Percentiles rank a stretch among this genome's conserved stretches.
Conservation (phyloP, 192 early-diverging fungal genomes). For the Coemansia sp. region DNA sequence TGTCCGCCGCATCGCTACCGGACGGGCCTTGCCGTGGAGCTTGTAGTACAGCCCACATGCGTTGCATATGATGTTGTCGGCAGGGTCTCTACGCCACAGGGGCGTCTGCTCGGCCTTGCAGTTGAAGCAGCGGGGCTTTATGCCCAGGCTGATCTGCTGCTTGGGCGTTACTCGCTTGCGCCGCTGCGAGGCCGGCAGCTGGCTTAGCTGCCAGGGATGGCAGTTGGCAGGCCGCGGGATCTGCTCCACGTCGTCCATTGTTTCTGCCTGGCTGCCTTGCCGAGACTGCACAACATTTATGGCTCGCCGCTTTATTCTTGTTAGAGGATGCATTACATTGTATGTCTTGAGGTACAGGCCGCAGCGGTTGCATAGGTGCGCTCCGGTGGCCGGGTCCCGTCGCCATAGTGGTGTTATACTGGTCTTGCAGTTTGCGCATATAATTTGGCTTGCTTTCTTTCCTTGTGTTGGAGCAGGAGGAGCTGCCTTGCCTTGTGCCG, state of each 20-base stretch:
- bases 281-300: slow-evolving; percentile 6
- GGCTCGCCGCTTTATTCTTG: slow-evolving; percentile 37
- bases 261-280: slow-evolving; percentile 16
- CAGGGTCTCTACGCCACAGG: slow-evolving; percentile 89
- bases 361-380: slow-evolving; percentile 79
- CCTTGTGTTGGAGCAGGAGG: neutral
- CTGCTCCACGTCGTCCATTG: slow-evolving; percentile 70
- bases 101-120: slow-evolving; percentile 88
- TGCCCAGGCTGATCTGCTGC: slow-evolving; percentile 50
- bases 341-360: slow-evolving; percentile 57
- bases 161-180: slow-evolving; percentile 46
- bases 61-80: slow-evolving; percentile 91
- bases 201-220: slow-evolving; percentile 28
- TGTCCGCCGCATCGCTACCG: slow-evolving; percentile 83
- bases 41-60: slow-evolving; percentile 96
- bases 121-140: slow-evolving; percentile 67
- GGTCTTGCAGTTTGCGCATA: slow-evolving; percentile 76
- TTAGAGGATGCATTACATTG: slow-evolving; percentile 52
- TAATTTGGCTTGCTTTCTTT: slow-evolving; percentile 2
- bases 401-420: slow-evolving; percentile 79
- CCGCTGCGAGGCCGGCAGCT: slow-evolving; percentile 9
- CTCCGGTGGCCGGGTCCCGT: slow-evolving; percentile 60
- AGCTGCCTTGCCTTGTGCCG: neutral
- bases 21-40: slow-evolving; percentile 85
- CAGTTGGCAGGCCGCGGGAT: slow-evolving; percentile 48